phyloP scores from a whole-genome alignment of 257 asterid species.

The Anisodus acutangulus region DNA sequence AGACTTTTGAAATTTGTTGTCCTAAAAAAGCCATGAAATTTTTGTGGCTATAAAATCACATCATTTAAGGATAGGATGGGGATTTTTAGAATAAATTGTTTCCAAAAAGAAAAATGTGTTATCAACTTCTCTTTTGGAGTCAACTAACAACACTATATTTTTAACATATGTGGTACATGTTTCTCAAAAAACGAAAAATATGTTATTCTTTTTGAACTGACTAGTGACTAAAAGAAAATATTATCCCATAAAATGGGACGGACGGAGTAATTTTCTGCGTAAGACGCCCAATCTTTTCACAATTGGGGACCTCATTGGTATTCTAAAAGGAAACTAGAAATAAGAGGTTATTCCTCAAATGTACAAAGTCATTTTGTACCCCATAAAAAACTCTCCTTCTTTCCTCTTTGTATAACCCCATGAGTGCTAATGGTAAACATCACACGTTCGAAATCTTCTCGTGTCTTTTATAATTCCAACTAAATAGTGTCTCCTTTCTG shows the following conservation, averaged over 20 bases:
- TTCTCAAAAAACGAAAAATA: background rate
- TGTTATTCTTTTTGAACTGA: background rate
- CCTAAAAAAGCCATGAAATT: background rate
- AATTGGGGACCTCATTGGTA: background rate
- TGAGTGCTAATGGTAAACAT: background rate
- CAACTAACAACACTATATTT: too few relatives aligned
- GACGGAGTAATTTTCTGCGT: background rate
- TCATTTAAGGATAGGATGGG: background rate
- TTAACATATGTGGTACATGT: too few relatives aligned
- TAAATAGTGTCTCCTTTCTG: background rate
- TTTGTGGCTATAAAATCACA: background rate
- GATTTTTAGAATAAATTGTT: background rate
- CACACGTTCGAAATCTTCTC: background rate
- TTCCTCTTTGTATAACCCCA: background rate
- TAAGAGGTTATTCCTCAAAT: conserved; percentile 18
- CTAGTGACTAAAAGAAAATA: background rate
- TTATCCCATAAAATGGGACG: background rate
- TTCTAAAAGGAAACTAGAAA: conserved; percentile 4
- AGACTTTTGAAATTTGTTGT: background rate
- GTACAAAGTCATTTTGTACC: background rate
- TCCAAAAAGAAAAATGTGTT: background rate
- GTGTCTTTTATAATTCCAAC: background rate
- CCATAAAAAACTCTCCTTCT: background rate
- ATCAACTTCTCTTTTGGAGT: too few relatives aligned
- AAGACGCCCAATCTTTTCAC: background rate